Evolutionary conservation across 805 yeast genomes (phyloP).

Genomic region (Lipomyces yamanashiensis): DNA sequence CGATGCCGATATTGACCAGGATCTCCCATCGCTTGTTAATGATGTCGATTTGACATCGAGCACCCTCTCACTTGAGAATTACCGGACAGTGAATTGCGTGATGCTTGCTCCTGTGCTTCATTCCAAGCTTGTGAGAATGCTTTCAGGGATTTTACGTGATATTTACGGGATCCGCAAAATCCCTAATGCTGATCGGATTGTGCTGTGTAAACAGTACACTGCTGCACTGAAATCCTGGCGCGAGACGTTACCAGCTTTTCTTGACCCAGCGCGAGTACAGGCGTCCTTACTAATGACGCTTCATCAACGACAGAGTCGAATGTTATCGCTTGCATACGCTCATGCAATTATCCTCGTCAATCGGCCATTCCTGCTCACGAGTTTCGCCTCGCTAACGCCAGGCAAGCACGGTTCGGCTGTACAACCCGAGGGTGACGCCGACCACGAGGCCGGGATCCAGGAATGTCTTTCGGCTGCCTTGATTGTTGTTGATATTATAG

Average conservation of each 20-base stretch:
- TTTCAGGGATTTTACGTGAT: constrained; percentile 24
- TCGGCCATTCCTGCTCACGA: constrained; percentile 27
- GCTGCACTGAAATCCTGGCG: constrained; percentile 22
- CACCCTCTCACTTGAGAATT: constrained; percentile 1
- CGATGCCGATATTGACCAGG: constrained; percentile 54
- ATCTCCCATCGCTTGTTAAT: constrained; percentile 25
- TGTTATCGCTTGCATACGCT: constrained; percentile 28
- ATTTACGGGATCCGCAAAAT: constrained; percentile 20
- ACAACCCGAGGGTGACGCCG: not conserved
- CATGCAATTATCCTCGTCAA: constrained; percentile 29
- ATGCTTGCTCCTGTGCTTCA: constrained; percentile 34
- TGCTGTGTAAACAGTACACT: constrained; percentile 12
- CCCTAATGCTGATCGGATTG: not conserved
- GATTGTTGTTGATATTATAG: constrained; percentile 18
- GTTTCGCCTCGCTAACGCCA: constrained; percentile 26
- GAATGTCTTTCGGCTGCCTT: constrained; percentile 30
- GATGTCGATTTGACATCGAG: constrained; percentile 20
- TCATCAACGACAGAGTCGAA: constrained; percentile 26
- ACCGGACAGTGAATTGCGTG: constrained; percentile 13
- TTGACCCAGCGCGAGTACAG: constrained; percentile 22
- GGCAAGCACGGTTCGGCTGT: constrained; percentile 6
- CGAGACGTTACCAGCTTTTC: constrained; percentile 25
- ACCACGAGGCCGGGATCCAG: constrained; percentile 15
- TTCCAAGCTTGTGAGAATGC: constrained; percentile 18
- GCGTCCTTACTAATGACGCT: constrained; percentile 22